These are phyloP conservation scores for Pulveroboletus sp. DNA, from an alignment of 1,284 basidiomycete species.

Conservation along the genomic window DNA sequence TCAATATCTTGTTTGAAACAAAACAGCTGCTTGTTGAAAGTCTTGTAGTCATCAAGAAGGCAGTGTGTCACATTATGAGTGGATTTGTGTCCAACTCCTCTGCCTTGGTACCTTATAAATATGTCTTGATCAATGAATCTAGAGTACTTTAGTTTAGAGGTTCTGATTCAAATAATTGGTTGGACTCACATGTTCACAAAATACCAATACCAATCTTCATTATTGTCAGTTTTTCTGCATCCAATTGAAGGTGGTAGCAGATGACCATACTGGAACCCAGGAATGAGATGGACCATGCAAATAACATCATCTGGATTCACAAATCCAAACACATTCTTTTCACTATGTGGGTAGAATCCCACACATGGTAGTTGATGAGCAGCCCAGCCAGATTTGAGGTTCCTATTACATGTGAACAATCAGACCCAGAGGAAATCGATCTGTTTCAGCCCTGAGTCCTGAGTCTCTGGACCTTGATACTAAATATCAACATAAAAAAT, in stretches of 20 bases:
- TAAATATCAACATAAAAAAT: too few species aligned
- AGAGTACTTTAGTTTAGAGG: background rate
- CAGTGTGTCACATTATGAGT: accelerated
- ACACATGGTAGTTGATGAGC: too few species aligned
- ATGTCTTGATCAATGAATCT: background rate
- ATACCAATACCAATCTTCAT: background rate
- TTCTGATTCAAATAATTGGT: too few species aligned
- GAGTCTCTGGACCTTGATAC: too few species aligned
- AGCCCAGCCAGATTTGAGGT: too few species aligned
- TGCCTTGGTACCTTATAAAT: background rate
- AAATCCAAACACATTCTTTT: too few species aligned
- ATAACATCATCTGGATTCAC: too few species aligned
- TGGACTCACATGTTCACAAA: background rate
- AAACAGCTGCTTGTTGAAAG: background rate
- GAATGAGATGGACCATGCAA: background rate
- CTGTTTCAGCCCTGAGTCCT: too few species aligned
- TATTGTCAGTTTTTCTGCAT: background rate
- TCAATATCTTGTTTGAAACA: background rate
- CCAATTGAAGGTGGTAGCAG: background rate
- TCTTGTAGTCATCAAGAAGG: background rate
- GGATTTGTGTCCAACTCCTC: background rate
- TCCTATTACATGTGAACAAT: too few species aligned
- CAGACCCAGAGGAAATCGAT: too few species aligned
- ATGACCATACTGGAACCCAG: background rate
- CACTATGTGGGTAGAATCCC: too few species aligned